Percentiles rank a stretch among this genome's conserved stretches.
These are phyloP conservation scores for Aspergillus cristatus DNA, from an alignment of 495 filamentous ascomycete genomes.

Conservation along the genomic window DNA sequence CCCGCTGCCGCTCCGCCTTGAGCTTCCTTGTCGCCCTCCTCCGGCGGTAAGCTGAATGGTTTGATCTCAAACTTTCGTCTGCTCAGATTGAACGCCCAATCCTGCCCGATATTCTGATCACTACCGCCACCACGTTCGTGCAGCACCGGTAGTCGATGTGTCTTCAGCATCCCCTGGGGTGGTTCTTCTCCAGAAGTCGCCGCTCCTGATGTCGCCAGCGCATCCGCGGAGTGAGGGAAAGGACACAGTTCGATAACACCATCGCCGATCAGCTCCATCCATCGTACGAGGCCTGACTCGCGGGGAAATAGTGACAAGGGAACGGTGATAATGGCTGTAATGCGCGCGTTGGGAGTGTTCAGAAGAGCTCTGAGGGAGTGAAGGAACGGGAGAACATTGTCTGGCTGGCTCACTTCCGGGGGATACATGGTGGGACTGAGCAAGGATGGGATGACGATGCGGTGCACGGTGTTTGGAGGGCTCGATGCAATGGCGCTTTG, in stretches of 20 bases:
- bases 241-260: constrained; percentile 84
- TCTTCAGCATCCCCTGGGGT: constrained; percentile 75
- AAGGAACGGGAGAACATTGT: constrained; percentile 71
- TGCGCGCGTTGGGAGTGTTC: constrained; percentile 49
- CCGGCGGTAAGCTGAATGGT: constrained; percentile 81
- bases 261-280: constrained; percentile 79
- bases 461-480: constrained; percentile 57
- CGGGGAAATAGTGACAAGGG: constrained; percentile 78
- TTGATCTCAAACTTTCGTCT: constrained; percentile 76
- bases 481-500: constrained; percentile 46
- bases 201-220: constrained; percentile 44
- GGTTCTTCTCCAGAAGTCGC: constrained; percentile 55
- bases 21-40: constrained; percentile 68
- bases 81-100: constrained; percentile 84
- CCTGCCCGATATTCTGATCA: constrained; percentile 60
- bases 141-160: constrained; percentile 73
- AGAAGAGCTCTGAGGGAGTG: constrained; percentile 71
- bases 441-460: constrained; percentile 72
- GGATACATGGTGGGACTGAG: constrained; percentile 79
- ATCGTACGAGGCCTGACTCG: constrained; percentile 66
- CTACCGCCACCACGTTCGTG: constrained; percentile 81
- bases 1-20: constrained; percentile 42
- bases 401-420: constrained; percentile 52
- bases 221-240: constrained; percentile 59
- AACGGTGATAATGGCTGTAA: constrained; percentile 69